Evolutionary conservation across 2,329 filamentous ascomycete species (phyloP).

Genomic region (Colletotrichum sp.): DNA sequence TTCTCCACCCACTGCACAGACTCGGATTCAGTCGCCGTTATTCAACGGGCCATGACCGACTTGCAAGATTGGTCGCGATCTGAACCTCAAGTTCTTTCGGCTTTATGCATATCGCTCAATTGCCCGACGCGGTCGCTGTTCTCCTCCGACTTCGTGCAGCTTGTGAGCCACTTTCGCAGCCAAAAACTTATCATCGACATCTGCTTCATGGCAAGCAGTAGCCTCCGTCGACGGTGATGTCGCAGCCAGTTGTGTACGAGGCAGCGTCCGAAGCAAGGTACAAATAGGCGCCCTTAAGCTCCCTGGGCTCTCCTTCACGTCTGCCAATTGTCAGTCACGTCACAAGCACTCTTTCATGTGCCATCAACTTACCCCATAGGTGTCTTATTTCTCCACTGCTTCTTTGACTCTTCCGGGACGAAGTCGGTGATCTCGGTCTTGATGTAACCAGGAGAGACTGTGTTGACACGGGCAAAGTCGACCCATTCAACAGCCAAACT

Average conservation of each 20-base stretch:
- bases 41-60: background rate
- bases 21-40: background rate
- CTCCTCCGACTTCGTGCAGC: background rate
- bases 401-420: slow-evolving; percentile 68
- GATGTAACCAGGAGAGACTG: slow-evolving; percentile 77
- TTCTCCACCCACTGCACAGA: background rate
- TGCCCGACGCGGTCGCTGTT: background rate
- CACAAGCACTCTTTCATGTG: background rate
- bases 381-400: slow-evolving; percentile 78
- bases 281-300: slow-evolving; percentile 83
- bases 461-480: slow-evolving; percentile 75
- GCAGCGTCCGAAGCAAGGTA: slow-evolving; percentile 83
- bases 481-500: slow-evolving; percentile 80
- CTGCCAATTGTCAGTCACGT: slow-evolving; percentile 36
- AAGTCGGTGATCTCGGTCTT: slow-evolving; percentile 75
- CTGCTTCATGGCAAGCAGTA: slow-evolving; percentile 59
- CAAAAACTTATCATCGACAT: background rate
- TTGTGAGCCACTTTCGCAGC: background rate
- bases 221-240: slow-evolving; percentile 78
- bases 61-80: background rate
- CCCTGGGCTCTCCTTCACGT: slow-evolving; percentile 72
- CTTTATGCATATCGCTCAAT: background rate
- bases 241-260: slow-evolving; percentile 79
- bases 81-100: background rate
- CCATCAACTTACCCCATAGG: slow-evolving; percentile 67